Evolutionary conservation across 768 basidiomycete genomes (phyloP).

Genomic region (Erythrobasidium yunnanense): DNA sequence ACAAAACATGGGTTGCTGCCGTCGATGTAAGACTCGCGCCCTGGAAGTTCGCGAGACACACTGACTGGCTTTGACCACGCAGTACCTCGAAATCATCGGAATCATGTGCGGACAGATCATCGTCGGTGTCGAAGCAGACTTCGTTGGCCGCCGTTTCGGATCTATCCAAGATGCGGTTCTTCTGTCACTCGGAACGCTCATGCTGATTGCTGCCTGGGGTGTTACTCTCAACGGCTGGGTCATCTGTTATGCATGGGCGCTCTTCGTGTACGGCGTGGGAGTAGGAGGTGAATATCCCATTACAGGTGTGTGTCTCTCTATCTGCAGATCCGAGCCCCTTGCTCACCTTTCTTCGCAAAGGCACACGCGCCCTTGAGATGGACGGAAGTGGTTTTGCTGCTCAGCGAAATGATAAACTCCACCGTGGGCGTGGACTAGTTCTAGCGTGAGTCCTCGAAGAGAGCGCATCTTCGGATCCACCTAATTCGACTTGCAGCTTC

Average conservation of each 20-base stretch:
- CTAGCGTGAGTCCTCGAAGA: no score
- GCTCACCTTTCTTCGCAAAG: no score
- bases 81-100: not conserved
- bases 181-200: conserved; percentile 44
- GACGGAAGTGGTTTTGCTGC: no score
- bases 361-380: no score
- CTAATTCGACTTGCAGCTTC: conserved; percentile 45
- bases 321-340: no score
- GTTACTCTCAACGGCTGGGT: conserved; percentile 43
- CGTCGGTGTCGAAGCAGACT: conserved; percentile 8
- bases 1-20: conserved; percentile 2
- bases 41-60: not conserved
- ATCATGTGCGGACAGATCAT: conserved; percentile 11
- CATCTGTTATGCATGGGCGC: conserved; percentile 41
- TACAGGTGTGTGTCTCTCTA: no score
- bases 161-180: conserved; percentile 44
- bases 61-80: not conserved
- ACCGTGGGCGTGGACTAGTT: no score
- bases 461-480: conserved; percentile 44
- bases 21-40: not conserved
- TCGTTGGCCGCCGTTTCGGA: conserved; percentile 35
- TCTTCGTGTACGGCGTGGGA: conserved; percentile 47
- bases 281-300: no score
- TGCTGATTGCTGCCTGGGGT: conserved; percentile 46
- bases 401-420: no score